These are phyloP conservation scores for Mucor indicus DNA, from an alignment of 371 early-diverging fungal genomes.

Conservation along the genomic window DNA sequence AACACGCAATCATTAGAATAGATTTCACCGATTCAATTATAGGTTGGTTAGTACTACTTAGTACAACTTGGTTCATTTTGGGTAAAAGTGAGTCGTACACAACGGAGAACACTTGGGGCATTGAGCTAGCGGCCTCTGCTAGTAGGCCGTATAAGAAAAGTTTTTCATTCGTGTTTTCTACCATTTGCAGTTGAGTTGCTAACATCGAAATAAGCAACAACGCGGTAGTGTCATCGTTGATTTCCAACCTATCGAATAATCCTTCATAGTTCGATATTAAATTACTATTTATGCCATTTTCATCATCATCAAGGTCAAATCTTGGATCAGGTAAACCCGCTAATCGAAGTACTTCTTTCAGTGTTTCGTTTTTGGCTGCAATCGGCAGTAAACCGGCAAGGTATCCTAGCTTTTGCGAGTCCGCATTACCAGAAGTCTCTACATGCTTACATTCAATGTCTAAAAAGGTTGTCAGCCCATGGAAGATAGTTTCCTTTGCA, in stretches of 20 bases:
- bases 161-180: conserved; percentile 83
- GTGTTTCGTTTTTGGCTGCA: conserved; percentile 60
- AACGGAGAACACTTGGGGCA: conserved; percentile 73
- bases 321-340: conserved; percentile 45
- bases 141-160: conserved; percentile 82
- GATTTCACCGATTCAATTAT: conserved; percentile 75
- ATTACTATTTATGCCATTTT: conserved; percentile 40
- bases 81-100: conserved; percentile 76
- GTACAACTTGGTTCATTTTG: conserved; percentile 74
- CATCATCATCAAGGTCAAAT: conserved; percentile 27
- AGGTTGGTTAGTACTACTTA: conserved; percentile 64
- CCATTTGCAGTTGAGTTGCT: conserved; percentile 77
- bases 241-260: conserved; percentile 65
- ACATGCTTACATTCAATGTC: conserved; percentile 66
- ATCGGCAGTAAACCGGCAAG: conserved; percentile 71
- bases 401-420: conserved; percentile 70
- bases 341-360: conserved; percentile 60
- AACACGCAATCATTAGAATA: conserved; percentile 74
- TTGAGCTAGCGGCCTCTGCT: conserved; percentile 72
- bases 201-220: conserved; percentile 74
- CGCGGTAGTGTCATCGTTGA: conserved; percentile 68
- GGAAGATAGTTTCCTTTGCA: conserved; percentile 71
- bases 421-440: conserved; percentile 5
- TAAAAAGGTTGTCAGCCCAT: conserved; percentile 68
- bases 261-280: conserved; percentile 44